These are phyloP conservation scores for Eremomyces bilateralis DNA, from an alignment of 495 filamentous ascomycete genomes.

Conservation along the genomic window DNA sequence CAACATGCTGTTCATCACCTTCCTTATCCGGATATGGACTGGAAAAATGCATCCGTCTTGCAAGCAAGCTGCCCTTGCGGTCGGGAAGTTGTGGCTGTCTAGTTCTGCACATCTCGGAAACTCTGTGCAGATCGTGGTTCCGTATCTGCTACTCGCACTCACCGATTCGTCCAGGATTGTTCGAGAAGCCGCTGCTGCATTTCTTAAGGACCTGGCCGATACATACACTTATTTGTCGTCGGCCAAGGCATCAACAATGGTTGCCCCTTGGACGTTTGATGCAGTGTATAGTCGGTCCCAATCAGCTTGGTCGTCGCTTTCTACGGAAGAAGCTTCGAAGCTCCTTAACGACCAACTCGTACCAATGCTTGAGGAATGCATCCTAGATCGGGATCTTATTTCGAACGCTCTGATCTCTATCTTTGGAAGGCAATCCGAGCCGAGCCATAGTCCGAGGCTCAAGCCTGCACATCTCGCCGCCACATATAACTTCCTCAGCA, in stretches of 20 bases:
- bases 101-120: slow-evolving; percentile 2
- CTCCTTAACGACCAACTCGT: neutral
- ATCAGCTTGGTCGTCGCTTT: neutral
- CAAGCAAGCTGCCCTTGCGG: slow-evolving; percentile 2
- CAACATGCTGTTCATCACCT: slow-evolving; percentile 15
- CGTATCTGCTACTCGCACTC: slow-evolving; percentile 53
- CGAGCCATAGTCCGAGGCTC: neutral
- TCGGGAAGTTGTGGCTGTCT: slow-evolving; percentile 1
- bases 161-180: slow-evolving; percentile 51
- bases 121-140: slow-evolving; percentile 41
- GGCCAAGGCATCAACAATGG: slow-evolving; percentile 4
- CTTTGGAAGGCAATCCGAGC: neutral
- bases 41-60: neutral
- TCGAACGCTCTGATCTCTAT: no score
- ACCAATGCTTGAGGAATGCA: neutral
- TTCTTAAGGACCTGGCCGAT: slow-evolving; percentile 28
- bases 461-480: slow-evolving; percentile 29
- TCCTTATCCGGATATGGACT: slow-evolving; percentile 4
- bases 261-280: neutral
- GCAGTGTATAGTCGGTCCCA: neutral
- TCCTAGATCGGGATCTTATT: neutral
- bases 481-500: slow-evolving; percentile 52
- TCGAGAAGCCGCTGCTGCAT: slow-evolving; percentile 47
- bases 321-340: neutral
- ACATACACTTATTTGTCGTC: no score